Evolutionary conservation across 345 rosid species (phyloP).

Genomic region (Brassica carinata): DNA sequence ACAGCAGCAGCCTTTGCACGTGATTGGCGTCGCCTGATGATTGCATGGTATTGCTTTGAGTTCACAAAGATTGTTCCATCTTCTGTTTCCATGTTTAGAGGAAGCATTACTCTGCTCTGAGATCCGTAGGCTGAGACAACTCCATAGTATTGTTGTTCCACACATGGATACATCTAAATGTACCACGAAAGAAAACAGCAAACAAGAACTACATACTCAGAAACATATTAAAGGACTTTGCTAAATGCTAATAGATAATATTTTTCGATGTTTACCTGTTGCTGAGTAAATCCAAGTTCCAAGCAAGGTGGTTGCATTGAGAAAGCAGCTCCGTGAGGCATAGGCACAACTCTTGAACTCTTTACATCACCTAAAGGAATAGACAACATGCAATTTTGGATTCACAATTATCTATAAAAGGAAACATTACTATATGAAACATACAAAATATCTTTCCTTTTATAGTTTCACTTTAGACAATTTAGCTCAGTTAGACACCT

Average conservation of each 20-base stretch:
- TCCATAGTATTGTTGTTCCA: slow-evolving; percentile 77
- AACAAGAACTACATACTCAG: slow-evolving; percentile 7
- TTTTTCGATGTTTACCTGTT: slow-evolving; percentile 48
- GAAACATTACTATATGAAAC: background rate
- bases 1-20: slow-evolving; percentile 83
- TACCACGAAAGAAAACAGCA: slow-evolving; percentile 6
- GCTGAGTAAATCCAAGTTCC: slow-evolving; percentile 73
- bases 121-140: slow-evolving; percentile 71
- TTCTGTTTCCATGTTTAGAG: slow-evolving; percentile 65
- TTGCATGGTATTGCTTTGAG: slow-evolving; percentile 95
- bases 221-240: background rate
- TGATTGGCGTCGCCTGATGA: slow-evolving; percentile 81
- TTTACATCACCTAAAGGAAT: slow-evolving; percentile 59
- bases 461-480: background rate
- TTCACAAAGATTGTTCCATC: slow-evolving; percentile 89
- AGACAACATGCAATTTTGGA: slow-evolving; percentile 2
- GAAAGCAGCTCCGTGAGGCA: slow-evolving; percentile 50
- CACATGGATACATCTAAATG: slow-evolving; percentile 58
- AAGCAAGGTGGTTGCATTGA: slow-evolving; percentile 57
- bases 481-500: background rate
- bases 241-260: background rate
- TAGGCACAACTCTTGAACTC: slow-evolving; percentile 50
- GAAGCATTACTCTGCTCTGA: slow-evolving; percentile 79
- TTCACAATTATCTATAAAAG: background rate
- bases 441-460: background rate